A percentile compares a stretch with the other conserved stretches of the same genome.
Evolutionary conservation across 2,329 filamentous ascomycete genomes (phyloP).

Genomic region (Juglanconis sp.): DNA sequence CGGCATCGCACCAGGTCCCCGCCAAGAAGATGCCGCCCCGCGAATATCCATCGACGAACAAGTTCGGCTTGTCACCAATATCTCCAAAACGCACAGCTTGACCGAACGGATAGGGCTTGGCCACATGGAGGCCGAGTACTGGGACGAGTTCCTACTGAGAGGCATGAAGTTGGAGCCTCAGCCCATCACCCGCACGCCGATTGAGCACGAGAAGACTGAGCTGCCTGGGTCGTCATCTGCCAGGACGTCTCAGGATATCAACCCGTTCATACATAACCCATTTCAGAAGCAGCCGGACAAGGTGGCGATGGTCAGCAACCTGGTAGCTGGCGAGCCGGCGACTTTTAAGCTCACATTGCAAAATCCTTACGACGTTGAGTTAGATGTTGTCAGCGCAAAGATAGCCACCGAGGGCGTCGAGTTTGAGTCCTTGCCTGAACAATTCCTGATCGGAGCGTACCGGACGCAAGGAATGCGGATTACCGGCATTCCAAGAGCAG

Average conservation of each 20-base stretch:
- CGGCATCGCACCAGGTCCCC: slow-evolving; percentile 69
- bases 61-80: slow-evolving; percentile 76
- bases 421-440: slow-evolving; percentile 64
- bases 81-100: slow-evolving; percentile 78
- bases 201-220: slow-evolving; percentile 60
- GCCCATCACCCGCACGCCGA: slow-evolving; percentile 57
- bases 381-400: slow-evolving; percentile 80
- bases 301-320: slow-evolving; percentile 59
- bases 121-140: slow-evolving; percentile 77
- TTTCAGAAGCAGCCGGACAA: slow-evolving; percentile 70
- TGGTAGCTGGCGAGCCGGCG: slow-evolving; percentile 76
- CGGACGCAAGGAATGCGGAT: slow-evolving; percentile 76
- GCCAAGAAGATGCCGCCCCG: slow-evolving; percentile 66
- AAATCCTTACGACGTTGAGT: slow-evolving; percentile 89
- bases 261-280: slow-evolving; percentile 94
- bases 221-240: slow-evolving; percentile 48
- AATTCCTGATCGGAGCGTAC: slow-evolving; percentile 73
- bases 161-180: slow-evolving; percentile 67
- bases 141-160: slow-evolving; percentile 92
- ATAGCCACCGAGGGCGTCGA: slow-evolving; percentile 71
- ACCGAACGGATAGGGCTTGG: slow-evolving; percentile 70
- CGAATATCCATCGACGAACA: slow-evolving; percentile 80
- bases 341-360: slow-evolving; percentile 82
- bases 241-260: slow-evolving; percentile 58
- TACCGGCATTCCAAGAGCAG: slow-evolving; percentile 60